Base-by-base conservation (phyloP, 192 early-diverging fungal species). In the Coemansia sp. region DNA sequence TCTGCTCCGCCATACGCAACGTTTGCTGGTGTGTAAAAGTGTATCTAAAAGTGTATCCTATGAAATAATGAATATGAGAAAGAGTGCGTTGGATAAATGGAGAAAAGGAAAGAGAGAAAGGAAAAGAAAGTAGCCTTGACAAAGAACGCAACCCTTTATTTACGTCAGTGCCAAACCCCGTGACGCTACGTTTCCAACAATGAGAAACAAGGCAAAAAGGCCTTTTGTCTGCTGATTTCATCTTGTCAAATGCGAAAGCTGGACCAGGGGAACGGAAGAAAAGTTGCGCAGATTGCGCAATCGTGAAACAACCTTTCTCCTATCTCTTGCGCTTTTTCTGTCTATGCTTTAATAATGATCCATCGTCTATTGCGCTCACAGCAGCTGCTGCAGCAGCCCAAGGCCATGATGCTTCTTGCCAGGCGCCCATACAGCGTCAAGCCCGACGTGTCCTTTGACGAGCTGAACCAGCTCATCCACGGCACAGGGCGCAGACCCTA, bases 381-480 rank as follows among this genome's bases (percentile, higher is more conserved):
- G n/a, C n/a, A n/a, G n/a, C n/a, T n/a, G n/a, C n/a, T n/a, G n/a
- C n/a, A n/a, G n/a, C n/a, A n/a, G n/a, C n/a, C n/a, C n/a, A n/a
- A n/a, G n/a, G n/a, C n/a, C n/a, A n/a, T n/a, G n/a, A n/a, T 61
- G 17, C 55, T 22, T 10, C n/a, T 58, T 10, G 22, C 42, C 9
- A 57, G 57, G 9, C 64, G 78, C 25, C 45, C 64, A 20, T 81
- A 81, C 50, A 50, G 72, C 6, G 67, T 64, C 47, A 72, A 60
- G 62, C 68, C 68, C 36, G 78, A 81, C 22, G 78, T 81, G 15
- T 68, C 73, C 31, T 81, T 75, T 41, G 60, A 62, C 4, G 72
- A 81, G 66, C 78, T 81, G 28, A 47, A 61, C 25, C 68, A 65
- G 66, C 55, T 68, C 50, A 81, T 81, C 47, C 78, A 81, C 38